Evolutionary conservation across 2,329 filamentous ascomycete species (phyloP), one percentile per base, ranked within the genome.

Genomic region (Claviceps sp.): DNA sequence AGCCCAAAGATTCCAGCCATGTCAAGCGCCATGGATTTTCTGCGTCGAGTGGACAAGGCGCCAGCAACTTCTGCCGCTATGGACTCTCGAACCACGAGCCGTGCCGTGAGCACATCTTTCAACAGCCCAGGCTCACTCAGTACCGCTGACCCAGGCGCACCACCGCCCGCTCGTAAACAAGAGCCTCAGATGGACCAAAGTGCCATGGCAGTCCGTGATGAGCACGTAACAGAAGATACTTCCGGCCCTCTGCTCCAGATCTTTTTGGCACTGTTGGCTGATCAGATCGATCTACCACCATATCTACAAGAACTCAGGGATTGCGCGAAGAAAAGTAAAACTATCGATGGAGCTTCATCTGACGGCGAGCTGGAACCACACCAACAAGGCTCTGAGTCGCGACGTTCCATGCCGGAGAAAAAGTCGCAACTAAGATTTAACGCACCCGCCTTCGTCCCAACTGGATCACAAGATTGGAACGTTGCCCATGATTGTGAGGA

Each of bases 241-340:
- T 48, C 46, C 11, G 48, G 26, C 19, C 41, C 48, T 16, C 48
- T 55, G 13, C 30, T 55, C 4, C 51, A 55, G 7, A 47, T 8
- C 6, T 55, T 55, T 43, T 37, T 53, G 17, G 24, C 40, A 13
- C 17, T 53, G 24, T 14, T 55, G 22, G 48, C 50, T 10, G 48
- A 51, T 14, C 22, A 50, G 3, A n/a, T 24, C 6, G 43, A 54
- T 30, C 17, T 50, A 14, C 34, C 37, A 13, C 26, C 48, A 34
- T 42, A 54, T 24, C 43, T 50, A 22, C 37, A 42, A 26, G 19
- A 39, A 5, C 42, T 16, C 4, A 39, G 45, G 22, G 16, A n/a
- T 5, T 54, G 53, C 24, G 43, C 40, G 14, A 54, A 47, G 19
- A n/a, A 7, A 17, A 14, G 24, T 14, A 37, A 17, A 39, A 2